Evolutionary conservation across 768 basidiomycete species (phyloP).

Genomic region (Crucibulum laeve): DNA sequence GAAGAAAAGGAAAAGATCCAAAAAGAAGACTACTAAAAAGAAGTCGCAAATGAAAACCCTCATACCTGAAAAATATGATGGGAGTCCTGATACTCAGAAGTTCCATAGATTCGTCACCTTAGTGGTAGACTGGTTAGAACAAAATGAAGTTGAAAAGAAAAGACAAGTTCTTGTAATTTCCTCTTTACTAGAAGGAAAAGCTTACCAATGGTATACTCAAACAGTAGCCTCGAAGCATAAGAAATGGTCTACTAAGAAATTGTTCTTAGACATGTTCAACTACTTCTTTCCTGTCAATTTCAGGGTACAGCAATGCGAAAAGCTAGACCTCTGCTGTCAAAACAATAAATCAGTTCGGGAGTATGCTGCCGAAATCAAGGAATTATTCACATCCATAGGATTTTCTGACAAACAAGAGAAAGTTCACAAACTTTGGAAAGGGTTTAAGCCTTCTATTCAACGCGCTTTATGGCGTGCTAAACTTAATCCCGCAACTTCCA

Average conservation of each 20-base stretch:
- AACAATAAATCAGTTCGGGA: conserved; percentile 16
- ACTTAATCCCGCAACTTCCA: conserved; percentile 18
- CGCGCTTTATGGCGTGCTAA: conserved; percentile 19
- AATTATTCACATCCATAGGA: conserved; percentile 23
- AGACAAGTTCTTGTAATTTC: conserved; percentile 15
- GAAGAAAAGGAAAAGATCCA: not conserved
- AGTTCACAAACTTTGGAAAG: conserved; percentile 29
- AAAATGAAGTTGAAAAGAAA: not conserved
- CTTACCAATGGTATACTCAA: conserved; percentile 20
- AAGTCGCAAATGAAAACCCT: conserved; percentile 12
- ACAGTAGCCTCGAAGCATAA: conserved; percentile 11
- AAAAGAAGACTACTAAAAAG: too few relatives aligned
- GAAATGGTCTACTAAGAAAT: conserved; percentile 15
- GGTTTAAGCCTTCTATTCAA: conserved; percentile 20
- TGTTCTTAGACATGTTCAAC: conserved; percentile 25
- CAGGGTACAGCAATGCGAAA: conserved; percentile 16
- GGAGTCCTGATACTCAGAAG: not conserved
- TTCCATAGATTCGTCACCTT: conserved; percentile 14
- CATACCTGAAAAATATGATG: conserved; percentile 11
- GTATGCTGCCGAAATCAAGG: conserved; percentile 24
- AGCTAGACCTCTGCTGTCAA: conserved; percentile 17
- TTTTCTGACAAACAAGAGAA: conserved; percentile 15
- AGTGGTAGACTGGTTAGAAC: conserved; percentile 13
- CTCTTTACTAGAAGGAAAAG: conserved; percentile 22
- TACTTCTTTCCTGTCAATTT: conserved; percentile 28